Evolutionary conservation across 768 basidiomycete genomes (phyloP), one percentile per base, ranked within the genome.

Genomic region (Vararia minispora): DNA sequence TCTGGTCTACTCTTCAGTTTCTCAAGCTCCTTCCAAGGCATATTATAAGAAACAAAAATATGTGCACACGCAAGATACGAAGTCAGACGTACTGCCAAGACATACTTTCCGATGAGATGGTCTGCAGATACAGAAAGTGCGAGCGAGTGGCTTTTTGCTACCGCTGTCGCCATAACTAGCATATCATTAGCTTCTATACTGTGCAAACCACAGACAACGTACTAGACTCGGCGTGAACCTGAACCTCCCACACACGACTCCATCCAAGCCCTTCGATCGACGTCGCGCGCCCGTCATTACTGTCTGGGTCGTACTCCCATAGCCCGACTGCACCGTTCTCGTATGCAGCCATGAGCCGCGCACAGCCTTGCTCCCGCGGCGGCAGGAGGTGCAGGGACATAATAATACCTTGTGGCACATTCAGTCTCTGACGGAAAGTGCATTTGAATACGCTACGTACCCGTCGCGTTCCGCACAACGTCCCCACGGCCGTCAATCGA

Each of bases 311-410:
- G 39, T 74, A 77, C 35, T 62, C 64, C 38, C 76, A 79, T 24
- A 90, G 57, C 16, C 71, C 71, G n/a, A 95, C 79, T n/a, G 72
- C 66, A 1, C 94, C 92, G 42, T 82, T 79, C 60, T 99, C 94
- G 54, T 88, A 94, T 1, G 74, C 86, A 27, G 75, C 68, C 0
- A 92, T 54, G 4, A 94, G 57, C 20, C 27, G 17, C 8, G 41
- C 26, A n/a, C n/a, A n/a, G n/a, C n/a, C n/a, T n/a, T n/a, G n/a
- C n/a, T n/a, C n/a, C n/a, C n/a, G n/a, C n/a, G n/a, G n/a, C 1
- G 36, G 39, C 16, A 73, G 76, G 1, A 95, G 61, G 50, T 87
- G 79, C 44, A 91, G 55, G 0, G 83, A 75, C 94, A 97, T 99
- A 50, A 95, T 76, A 35, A 92, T 80, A 1, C 90, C 90, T 86